These are phyloP conservation scores for Citrullus colocynthis DNA, from an alignment of 306 rosid genomes.

Conservation along the genomic window DNA sequence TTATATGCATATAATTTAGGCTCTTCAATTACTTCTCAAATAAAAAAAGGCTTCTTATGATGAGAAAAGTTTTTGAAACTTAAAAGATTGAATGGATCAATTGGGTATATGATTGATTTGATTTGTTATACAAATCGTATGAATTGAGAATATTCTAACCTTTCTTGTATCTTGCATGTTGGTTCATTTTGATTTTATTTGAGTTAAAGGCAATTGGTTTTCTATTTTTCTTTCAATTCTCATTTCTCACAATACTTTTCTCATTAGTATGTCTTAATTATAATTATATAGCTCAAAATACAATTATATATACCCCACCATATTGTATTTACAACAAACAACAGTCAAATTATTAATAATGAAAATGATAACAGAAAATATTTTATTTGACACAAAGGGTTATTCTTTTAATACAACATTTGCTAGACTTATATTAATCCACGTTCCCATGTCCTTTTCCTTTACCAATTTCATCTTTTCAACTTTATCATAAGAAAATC, in stretches of 20 bases:
- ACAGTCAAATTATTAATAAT: neutral
- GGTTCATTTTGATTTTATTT: neutral
- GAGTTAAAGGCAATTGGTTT: neutral
- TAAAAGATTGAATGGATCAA: neutral
- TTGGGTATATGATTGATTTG: neutral
- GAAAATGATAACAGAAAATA: neutral
- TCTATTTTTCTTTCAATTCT: neutral
- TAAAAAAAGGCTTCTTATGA: neutral
- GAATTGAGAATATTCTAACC: neutral
- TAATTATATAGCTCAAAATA: no score
- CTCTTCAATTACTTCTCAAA: no score
- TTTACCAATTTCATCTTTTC: neutral
- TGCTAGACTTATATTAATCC: neutral
- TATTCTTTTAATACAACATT: neutral
- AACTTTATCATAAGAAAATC: slow-evolving; percentile 6
- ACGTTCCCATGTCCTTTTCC: neutral
- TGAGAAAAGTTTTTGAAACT: neutral
- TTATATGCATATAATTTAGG: neutral
- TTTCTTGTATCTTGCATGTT: neutral
- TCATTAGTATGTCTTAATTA: no score
- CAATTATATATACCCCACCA: neutral
- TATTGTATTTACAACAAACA: neutral
- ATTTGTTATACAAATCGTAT: neutral
- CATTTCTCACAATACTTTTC: no score
- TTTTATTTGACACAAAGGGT: neutral